phyloP scores from a whole-genome alignment of 2,329 filamentous ascomycete species.

The Zymoseptoria tritici region DNA sequence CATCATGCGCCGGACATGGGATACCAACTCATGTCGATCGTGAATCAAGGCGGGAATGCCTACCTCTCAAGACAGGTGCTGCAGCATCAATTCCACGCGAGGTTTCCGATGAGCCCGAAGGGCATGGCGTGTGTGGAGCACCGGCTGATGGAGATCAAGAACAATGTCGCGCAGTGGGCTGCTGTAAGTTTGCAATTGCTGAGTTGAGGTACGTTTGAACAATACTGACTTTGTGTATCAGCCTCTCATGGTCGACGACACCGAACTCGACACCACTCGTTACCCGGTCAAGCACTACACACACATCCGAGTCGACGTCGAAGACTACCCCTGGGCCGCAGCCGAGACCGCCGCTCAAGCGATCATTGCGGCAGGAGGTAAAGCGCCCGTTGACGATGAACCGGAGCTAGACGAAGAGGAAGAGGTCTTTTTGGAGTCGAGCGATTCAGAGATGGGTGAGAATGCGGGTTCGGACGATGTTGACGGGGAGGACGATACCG shows the following conservation, averaged over 20 bases:
- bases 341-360: neutral
- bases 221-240: slow-evolving; percentile 1
- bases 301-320: slow-evolving; percentile 34
- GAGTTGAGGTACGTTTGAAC: neutral
- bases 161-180: slow-evolving; percentile 36
- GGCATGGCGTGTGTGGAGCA: slow-evolving; percentile 37
- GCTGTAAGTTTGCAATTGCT: slow-evolving; percentile 4
- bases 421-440: neutral
- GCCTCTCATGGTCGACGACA: slow-evolving; percentile 33
- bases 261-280: slow-evolving; percentile 33
- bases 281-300: slow-evolving; percentile 39
- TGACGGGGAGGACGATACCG: neutral
- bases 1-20: slow-evolving; percentile 39
- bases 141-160: slow-evolving; percentile 37
- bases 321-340: slow-evolving; percentile 36
- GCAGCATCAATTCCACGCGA: slow-evolving; percentile 31
- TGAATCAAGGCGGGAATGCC: slow-evolving; percentile 34
- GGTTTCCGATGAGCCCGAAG: slow-evolving; percentile 39
- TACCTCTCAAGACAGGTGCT: slow-evolving; percentile 38
- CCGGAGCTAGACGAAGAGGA: neutral
- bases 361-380: neutral
- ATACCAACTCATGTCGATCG: slow-evolving; percentile 36
- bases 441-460: neutral
- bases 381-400: neutral
- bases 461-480: neutral